Percentiles rank a stretch among this genome's conserved stretches.
phyloP scores from a whole-genome alignment of 306 rosid species.

The Malus orientalis region DNA sequence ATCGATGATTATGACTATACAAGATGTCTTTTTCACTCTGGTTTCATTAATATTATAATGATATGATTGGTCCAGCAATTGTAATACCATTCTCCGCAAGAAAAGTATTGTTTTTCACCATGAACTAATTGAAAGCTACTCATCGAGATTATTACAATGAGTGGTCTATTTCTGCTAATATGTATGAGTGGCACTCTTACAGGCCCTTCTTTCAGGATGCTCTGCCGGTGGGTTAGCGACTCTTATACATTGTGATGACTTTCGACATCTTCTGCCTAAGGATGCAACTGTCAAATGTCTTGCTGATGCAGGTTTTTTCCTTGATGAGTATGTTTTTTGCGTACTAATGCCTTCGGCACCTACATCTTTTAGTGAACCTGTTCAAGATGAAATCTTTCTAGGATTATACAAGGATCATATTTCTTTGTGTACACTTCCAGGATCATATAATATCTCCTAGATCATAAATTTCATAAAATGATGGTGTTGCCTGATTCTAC shows the following conservation, averaged over 20 bases:
- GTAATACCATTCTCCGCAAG: not conserved
- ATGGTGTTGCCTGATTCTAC: not conserved
- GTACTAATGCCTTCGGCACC: constrained; percentile 12
- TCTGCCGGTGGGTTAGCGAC: constrained; percentile 97
- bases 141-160: not conserved
- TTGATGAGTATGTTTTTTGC: constrained; percentile 74
- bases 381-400: not conserved
- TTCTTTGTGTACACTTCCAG: not conserved
- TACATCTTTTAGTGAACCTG: not conserved
- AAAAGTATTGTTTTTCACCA: not conserved
- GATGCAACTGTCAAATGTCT: constrained; percentile 75
- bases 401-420: not conserved
- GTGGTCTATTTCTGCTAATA: not conserved
- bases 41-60: not conserved
- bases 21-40: not conserved
- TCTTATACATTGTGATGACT: constrained; percentile 87
- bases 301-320: constrained; percentile 96
- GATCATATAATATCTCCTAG: not conserved
- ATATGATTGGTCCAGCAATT: not conserved
- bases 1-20: not conserved
- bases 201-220: constrained; percentile 98
- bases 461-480: not conserved
- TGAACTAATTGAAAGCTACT: not conserved
- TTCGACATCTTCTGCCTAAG: constrained; percentile 43
- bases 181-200: constrained; percentile 14